Conservation (phyloP, 148 eudicot species). For the Cornus suecica region DNA sequence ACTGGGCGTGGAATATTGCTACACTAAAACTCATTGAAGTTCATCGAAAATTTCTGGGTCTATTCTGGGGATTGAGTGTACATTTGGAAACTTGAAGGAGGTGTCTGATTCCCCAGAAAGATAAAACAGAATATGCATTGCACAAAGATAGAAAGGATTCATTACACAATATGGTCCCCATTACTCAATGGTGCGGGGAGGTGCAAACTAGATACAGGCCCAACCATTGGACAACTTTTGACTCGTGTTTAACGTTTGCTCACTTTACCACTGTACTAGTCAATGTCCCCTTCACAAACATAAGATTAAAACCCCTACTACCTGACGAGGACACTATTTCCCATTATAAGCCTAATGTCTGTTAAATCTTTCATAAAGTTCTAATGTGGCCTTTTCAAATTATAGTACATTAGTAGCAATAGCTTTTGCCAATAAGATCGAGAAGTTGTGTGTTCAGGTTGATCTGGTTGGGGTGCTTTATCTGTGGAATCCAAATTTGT, state of each 20-base stretch:
- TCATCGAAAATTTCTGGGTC: not conserved
- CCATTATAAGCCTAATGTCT: not conserved
- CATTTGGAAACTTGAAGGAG: not conserved
- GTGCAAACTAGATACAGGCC: too few species aligned
- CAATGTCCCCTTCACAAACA: not conserved
- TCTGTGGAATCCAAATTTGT: too few species aligned
- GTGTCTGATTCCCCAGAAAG: not conserved
- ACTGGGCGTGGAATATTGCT: too few species aligned
- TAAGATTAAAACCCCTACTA: not conserved
- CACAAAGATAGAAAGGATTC: too few species aligned
- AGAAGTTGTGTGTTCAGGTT: not conserved
- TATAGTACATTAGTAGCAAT: not conserved
- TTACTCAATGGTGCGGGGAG: too few species aligned
- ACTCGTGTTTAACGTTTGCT: too few species aligned
- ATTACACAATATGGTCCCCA: too few species aligned
- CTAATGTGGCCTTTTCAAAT: not conserved
- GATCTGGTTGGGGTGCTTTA: not conserved
- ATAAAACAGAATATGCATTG: too few species aligned
- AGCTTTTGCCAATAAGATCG: not conserved
- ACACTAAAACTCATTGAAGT: too few species aligned
- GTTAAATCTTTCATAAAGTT: not conserved
- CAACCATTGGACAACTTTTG: too few species aligned
- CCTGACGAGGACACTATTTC: not conserved
- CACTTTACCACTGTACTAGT: too few species aligned
- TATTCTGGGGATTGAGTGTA: not conserved